Base-by-base conservation (phyloP, 768 basidiomycete genomes). In the Amyloporia xantha region DNA sequence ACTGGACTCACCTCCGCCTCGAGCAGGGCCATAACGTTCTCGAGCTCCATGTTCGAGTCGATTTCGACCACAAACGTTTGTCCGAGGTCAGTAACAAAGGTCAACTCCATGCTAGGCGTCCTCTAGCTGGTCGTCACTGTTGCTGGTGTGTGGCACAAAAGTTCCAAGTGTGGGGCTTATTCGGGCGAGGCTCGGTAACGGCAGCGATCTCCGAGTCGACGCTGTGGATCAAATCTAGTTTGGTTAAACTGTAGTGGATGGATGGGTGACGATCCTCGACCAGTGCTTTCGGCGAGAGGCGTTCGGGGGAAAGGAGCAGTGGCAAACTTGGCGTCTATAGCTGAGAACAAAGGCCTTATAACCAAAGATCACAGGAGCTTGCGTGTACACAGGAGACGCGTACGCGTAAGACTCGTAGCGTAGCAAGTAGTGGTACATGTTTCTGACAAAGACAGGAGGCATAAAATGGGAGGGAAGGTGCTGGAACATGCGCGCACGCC, bases 1-100 rank as follows among this genome's bases (percentile, higher is more conserved):
- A n/a, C n/a, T n/a, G n/a, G n/a, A 36, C 83, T 64, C 63, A 92
- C 95, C 80, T 97, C 94, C 0, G 86, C 94, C 67, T 96, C 92
- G n/a, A 96, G 74, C 47, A 97, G 72, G 11, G 91, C 95, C 78
- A 86, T 86, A 30, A 97, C 83, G 64, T 94, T 87, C 71, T 91
- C 88, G 24, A 98, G 78, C 65, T 90, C 83, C 88, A 97, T 93
- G 46, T 75, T 77, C 1, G 89, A 78, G 68, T 93, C 91, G 56
- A 96, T 90, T 62, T 97, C 94, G 44, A 95, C 69, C 35, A 67
- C 59, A 56, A 77, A 87, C 1, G 74, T 70, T 48, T 82, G 71
- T 6, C 86, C 86, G 19, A 76, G 53, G 54, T 89, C 86, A 42
- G 71, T 86, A 38, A 81, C 67, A 61, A 90, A 86, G 2, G 86